Evolutionary conservation across 2,329 filamentous ascomycete species (phyloP).

Genomic region (Penicillium crustosum): DNA sequence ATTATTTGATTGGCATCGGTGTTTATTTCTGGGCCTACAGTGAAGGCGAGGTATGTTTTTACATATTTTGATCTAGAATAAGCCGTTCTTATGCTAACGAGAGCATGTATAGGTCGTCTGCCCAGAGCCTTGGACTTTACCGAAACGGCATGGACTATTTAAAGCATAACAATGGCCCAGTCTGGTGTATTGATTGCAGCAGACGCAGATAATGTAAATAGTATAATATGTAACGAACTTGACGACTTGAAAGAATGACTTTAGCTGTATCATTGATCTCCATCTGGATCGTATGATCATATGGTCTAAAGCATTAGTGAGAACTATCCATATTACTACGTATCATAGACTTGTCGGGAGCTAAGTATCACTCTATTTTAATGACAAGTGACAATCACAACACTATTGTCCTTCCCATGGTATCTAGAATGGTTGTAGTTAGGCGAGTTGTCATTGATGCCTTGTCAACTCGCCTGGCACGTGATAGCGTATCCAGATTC

Average conservation of each 20-base stretch:
- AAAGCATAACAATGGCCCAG: slow-evolving; percentile 30
- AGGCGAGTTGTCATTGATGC: too few species aligned
- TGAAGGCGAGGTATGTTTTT: slow-evolving; percentile 80
- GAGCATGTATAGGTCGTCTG: slow-evolving; percentile 59
- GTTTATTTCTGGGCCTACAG: slow-evolving; percentile 98
- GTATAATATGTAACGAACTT: slow-evolving; percentile 7
- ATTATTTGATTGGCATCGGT: slow-evolving; percentile 80
- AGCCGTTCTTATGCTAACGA: background rate
- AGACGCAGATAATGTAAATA: slow-evolving; percentile 20
- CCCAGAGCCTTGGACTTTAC: slow-evolving; percentile 68
- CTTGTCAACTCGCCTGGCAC: background rate
- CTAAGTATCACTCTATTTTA: background rate
- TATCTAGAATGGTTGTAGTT: background rate
- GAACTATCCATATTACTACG: background rate
- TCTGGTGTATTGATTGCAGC: slow-evolving; percentile 13
- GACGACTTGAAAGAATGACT: background rate
- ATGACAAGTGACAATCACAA: background rate
- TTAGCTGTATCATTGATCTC: background rate
- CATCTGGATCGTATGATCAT: background rate
- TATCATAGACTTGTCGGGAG: background rate
- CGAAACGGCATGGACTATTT: slow-evolving; percentile 47
- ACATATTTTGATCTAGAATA: background rate
- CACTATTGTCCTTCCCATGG: background rate
- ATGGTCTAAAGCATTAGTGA: background rate
- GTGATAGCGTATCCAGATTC: background rate